Percentiles rank a stretch among this genome's conserved stretches.
phyloP scores from a whole-genome alignment of 2,329 filamentous ascomycete genomes.

The Ascochyta lentis region DNA sequence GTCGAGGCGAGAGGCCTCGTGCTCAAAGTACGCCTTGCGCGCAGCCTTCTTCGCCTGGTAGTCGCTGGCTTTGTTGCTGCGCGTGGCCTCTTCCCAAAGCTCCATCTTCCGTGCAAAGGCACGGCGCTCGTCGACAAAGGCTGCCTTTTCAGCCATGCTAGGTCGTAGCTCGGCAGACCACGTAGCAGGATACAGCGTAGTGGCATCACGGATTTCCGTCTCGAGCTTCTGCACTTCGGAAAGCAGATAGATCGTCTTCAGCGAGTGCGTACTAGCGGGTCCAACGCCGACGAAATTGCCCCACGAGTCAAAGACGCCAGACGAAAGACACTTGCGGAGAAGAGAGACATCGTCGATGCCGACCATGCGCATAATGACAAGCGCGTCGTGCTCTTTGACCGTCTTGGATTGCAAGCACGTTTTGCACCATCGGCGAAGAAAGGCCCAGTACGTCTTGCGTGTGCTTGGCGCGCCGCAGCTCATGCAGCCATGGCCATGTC shows the following conservation, averaged over 20 bases:
- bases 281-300: conserved; percentile 48
- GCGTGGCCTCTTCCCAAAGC: conserved; percentile 44
- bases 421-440: conserved; percentile 52
- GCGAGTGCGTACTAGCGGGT: conserved; percentile 41
- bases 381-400: conserved; percentile 40
- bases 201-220: conserved; percentile 30
- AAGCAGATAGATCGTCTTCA: conserved; percentile 42
- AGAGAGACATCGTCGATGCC: conserved; percentile 38
- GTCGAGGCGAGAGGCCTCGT: conserved; percentile 45
- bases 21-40: conserved; percentile 46
- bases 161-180: conserved; percentile 32
- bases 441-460: conserved; percentile 53
- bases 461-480: conserved; percentile 44
- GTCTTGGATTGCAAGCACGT: conserved; percentile 46
- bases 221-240: conserved; percentile 40
- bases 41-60: conserved; percentile 43
- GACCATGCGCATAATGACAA: conserved; percentile 33
- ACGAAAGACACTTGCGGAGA: conserved; percentile 40
- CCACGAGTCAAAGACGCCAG: conserved; percentile 49
- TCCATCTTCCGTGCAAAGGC: conserved; percentile 48
- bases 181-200: conserved; percentile 20
- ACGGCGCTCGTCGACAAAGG: conserved; percentile 39
- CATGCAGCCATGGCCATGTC: conserved; percentile 51
- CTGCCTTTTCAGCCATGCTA: conserved; percentile 32
- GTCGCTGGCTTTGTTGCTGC: conserved; percentile 37